phyloP scores from a whole-genome alignment of 768 basidiomycete species.

The Suillus occidentalis region DNA sequence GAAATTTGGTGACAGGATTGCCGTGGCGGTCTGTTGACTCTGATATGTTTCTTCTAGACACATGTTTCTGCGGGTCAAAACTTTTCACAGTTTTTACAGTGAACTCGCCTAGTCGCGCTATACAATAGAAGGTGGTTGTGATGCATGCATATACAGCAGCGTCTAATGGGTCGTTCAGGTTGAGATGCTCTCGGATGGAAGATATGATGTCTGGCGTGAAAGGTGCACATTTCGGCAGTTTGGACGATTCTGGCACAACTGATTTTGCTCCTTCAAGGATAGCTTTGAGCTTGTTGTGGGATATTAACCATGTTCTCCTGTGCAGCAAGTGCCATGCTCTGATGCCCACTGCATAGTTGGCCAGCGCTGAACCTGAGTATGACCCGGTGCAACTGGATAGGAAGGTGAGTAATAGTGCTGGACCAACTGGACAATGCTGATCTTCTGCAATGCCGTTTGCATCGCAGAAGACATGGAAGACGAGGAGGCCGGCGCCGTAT shows the following conservation, averaged over 20 bases:
- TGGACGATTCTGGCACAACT: constrained; percentile 25
- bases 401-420: constrained; percentile 12
- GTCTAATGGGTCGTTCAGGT: constrained; percentile 30
- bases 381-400: constrained; percentile 14
- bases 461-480: constrained; percentile 22
- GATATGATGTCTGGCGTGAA: background rate
- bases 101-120: constrained; percentile 38
- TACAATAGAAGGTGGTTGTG: constrained; percentile 37
- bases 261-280: constrained; percentile 6
- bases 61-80: constrained; percentile 33
- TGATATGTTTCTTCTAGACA: constrained; percentile 19
- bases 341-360: constrained; percentile 17
- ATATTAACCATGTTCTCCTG: constrained; percentile 13
- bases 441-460: constrained; percentile 11
- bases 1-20: constrained; percentile 22
- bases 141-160: constrained; percentile 37
- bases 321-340: constrained; percentile 29
- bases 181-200: constrained; percentile 13
- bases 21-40: constrained; percentile 23
- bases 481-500: constrained; percentile 19
- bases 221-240: constrained; percentile 13
- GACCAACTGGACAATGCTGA: constrained; percentile 9
- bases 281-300: constrained; percentile 12
- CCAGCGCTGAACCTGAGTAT: constrained; percentile 10
- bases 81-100: constrained; percentile 31